Evolutionary conservation across 2,329 filamentous ascomycete species (phyloP).

Genomic region (Penicillium olsonii): DNA sequence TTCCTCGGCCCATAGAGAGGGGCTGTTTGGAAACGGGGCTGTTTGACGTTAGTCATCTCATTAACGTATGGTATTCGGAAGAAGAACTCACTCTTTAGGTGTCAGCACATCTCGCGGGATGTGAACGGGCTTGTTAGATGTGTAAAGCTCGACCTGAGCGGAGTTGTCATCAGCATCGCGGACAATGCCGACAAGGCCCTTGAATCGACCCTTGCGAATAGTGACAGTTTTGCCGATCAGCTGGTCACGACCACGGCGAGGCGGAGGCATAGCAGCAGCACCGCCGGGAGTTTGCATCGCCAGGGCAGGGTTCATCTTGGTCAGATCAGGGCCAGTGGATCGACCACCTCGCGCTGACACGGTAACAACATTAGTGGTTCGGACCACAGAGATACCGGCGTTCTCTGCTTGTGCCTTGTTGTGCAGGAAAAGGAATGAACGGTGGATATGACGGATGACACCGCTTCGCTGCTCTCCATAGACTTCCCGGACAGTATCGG

Average conservation of each 20-base stretch:
- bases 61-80: not conserved
- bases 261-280: conserved; percentile 61
- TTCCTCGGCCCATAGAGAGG: conserved; percentile 67
- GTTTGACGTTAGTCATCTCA: conserved; percentile 17
- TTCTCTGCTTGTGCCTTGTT: conserved; percentile 84
- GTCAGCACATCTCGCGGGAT: conserved; percentile 78
- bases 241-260: conserved; percentile 74
- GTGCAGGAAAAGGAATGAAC: conserved; percentile 88
- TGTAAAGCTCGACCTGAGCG: conserved; percentile 89
- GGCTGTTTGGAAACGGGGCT: conserved; percentile 68
- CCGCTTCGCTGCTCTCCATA: conserved; percentile 83
- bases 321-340: conserved; percentile 74
- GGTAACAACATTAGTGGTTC: conserved; percentile 81
- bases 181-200: conserved; percentile 90
- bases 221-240: conserved; percentile 90
- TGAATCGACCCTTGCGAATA: conserved; percentile 83
- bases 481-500: conserved; percentile 89
- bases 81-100: conserved; percentile 72
- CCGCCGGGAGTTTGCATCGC: conserved; percentile 64
- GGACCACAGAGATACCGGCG: conserved; percentile 83
- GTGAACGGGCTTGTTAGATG: conserved; percentile 87
- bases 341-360: conserved; percentile 93
- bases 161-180: conserved; percentile 87
- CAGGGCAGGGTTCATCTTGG: conserved; percentile 88
- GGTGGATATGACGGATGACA: conserved; percentile 89